Evolutionary conservation across 1,139 yeast species (phyloP).

Genomic region (Debaryomyces sp.): DNA sequence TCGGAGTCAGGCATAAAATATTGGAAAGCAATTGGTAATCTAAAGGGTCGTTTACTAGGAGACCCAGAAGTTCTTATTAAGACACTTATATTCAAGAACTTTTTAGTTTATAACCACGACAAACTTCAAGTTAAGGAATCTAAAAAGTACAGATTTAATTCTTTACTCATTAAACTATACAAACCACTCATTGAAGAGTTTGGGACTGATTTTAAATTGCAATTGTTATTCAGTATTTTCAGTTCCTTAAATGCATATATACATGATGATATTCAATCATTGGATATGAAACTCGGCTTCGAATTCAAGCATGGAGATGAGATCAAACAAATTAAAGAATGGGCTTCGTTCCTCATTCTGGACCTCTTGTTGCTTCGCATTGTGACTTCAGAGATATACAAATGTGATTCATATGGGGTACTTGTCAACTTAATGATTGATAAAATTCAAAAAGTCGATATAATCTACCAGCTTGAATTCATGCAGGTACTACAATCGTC

Average conservation of each 20-base stretch:
- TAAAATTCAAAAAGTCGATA: not conserved
- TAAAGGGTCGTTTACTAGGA: slow-evolving; percentile 1
- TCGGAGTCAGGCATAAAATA: slow-evolving; percentile 39
- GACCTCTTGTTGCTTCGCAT: slow-evolving; percentile 4
- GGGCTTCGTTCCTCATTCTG: slow-evolving; percentile 13
- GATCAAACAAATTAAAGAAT: slow-evolving; percentile 14
- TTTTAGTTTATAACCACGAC: slow-evolving; percentile 30
- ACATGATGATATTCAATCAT: not conserved
- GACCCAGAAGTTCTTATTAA: slow-evolving; percentile 15
- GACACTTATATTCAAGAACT: slow-evolving; percentile 26
- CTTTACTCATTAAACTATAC: slow-evolving; percentile 33
- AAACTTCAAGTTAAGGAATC: slow-evolving; percentile 16
- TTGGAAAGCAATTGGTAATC: slow-evolving; percentile 32
- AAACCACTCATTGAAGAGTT: slow-evolving; percentile 35
- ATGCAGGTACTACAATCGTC: not conserved
- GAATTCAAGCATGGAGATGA: slow-evolving; percentile 12
- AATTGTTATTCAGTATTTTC: slow-evolving; percentile 15
- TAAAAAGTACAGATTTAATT: slow-evolving; percentile 28
- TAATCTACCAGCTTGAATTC: not conserved
- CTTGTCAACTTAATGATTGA: not conserved
- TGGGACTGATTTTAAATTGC: slow-evolving; percentile 25
- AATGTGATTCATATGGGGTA: not conserved
- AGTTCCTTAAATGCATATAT: slow-evolving; percentile 22
- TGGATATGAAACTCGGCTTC: slow-evolving; percentile 8
- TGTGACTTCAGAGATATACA: not conserved